A percentile compares a stretch with the other conserved stretches of the same genome.
Evolutionary conservation across 805 yeast genomes (phyloP).

Genomic region (Yarrowia sp.): DNA sequence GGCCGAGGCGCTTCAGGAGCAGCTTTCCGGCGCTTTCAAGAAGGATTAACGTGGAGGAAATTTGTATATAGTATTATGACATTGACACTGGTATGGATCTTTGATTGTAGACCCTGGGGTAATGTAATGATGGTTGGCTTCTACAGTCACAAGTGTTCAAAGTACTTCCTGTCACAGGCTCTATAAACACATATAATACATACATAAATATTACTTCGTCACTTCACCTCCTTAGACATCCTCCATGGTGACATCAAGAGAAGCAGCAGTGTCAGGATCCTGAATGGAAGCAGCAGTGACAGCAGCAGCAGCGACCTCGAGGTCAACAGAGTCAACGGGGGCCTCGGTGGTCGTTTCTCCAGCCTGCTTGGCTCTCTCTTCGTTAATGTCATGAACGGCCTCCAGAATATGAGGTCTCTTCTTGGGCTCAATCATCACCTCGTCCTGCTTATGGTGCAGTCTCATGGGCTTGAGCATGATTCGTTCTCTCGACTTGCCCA

Average conservation of each 20-base stretch:
- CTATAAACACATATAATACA: background rate
- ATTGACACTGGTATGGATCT: no score
- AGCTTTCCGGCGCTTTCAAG: slow-evolving; percentile 3
- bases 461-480: slow-evolving; percentile 43
- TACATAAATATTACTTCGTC: background rate
- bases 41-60: slow-evolving; percentile 12
- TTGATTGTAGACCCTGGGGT: no score
- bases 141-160: background rate
- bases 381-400: slow-evolving; percentile 9
- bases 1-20: slow-evolving; percentile 31
- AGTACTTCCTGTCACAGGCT: no score
- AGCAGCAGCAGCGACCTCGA: slow-evolving; percentile 30
- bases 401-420: slow-evolving; percentile 34
- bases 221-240: background rate
- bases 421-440: slow-evolving; percentile 23
- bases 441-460: slow-evolving; percentile 36
- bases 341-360: background rate
- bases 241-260: slow-evolving; percentile 35
- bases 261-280: slow-evolving; percentile 11
- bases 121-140: background rate
- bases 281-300: slow-evolving; percentile 16
- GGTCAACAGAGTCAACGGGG: slow-evolving; percentile 10
- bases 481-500: slow-evolving; percentile 46
- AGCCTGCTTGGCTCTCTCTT: slow-evolving; percentile 13
- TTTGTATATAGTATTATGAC: slow-evolving; percentile 21